Evolutionary conservation across 75 land plant genomes (phyloP).

Genomic region (Selaginella tamariscina): DNA sequence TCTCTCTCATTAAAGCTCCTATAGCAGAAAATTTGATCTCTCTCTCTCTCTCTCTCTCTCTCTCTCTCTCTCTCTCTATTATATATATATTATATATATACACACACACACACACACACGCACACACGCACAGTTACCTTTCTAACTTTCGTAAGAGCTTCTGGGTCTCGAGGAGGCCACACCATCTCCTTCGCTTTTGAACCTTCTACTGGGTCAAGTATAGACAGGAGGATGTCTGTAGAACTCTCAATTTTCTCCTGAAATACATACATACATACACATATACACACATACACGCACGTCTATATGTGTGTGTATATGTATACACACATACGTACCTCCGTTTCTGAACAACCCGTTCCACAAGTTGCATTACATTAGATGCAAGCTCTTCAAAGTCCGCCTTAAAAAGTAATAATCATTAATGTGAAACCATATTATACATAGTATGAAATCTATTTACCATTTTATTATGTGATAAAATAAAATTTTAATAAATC

Average conservation of each 20-base stretch:
- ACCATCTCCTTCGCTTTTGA: slow-evolving; percentile 43
- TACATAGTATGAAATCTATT: no score
- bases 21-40: not conserved
- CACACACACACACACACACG: not conserved
- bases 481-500: not conserved
- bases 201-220: slow-evolving; percentile 47
- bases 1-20: slow-evolving; percentile 66
- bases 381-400: slow-evolving; percentile 78
- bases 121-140: slow-evolving; percentile 29
- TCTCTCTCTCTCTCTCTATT: no score
- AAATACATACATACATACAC: slow-evolving; percentile 6
- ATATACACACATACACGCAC: not conserved
- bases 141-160: slow-evolving; percentile 41
- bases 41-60: not conserved
- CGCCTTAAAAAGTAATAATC: no score
- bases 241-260: slow-evolving; percentile 89
- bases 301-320: not conserved
- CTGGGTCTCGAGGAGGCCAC: slow-evolving; percentile 78
- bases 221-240: slow-evolving; percentile 71
- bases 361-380: slow-evolving; percentile 64
- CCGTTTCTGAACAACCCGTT: slow-evolving; percentile 63
- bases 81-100: not conserved
- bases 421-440: no score
- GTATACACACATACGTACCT: slow-evolving; percentile 23
- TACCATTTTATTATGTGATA: not conserved